Evolutionary conservation across 2,329 filamentous ascomycete species (phyloP).

Genomic region (Sclerotinia spermophila): DNA sequence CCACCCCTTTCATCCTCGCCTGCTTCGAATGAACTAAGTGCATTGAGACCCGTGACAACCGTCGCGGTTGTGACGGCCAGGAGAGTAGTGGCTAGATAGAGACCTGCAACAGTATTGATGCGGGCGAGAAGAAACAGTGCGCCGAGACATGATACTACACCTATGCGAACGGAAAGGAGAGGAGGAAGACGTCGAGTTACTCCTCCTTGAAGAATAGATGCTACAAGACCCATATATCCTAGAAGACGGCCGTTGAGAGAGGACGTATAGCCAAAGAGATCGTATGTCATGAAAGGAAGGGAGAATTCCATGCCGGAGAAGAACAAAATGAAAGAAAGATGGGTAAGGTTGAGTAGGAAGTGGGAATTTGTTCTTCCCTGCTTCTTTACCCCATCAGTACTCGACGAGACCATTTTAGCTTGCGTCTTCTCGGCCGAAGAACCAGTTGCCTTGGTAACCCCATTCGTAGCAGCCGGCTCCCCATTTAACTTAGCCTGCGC

Average conservation of each 20-base stretch:
- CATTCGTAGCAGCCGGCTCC: constrained; percentile 29
- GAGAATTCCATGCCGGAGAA: constrained; percentile 99
- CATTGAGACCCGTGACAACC: constrained; percentile 90
- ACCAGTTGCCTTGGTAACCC: constrained; percentile 21
- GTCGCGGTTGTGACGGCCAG: constrained; percentile 89
- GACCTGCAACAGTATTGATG: constrained; percentile 60
- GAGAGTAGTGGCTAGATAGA: constrained; percentile 80
- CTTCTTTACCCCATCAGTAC: constrained; percentile 27
- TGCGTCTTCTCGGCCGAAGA: constrained; percentile 19
- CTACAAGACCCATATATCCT: constrained; percentile 86
- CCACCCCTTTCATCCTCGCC: constrained; percentile 74
- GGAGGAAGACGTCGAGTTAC: constrained; percentile 82
- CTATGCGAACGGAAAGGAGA: constrained; percentile 72
- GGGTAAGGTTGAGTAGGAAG: constrained; percentile 73
- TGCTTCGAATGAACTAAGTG: constrained; percentile 87
- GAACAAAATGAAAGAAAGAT: constrained; percentile 90
- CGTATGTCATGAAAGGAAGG: constrained; percentile 94
- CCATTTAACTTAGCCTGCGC: constrained; percentile 33
- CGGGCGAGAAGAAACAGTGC: constrained; percentile 78
- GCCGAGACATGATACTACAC: constrained; percentile 70
- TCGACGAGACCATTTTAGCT: constrained; percentile 31
- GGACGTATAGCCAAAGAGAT: constrained; percentile 79
- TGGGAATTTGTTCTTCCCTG: constrained; percentile 69
- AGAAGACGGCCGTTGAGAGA: constrained; percentile 80
- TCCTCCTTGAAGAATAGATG: constrained; percentile 89